These are phyloP conservation scores for Daldinia concentrica DNA, from an alignment of 495 filamentous ascomycete species.

Conservation along the genomic window DNA sequence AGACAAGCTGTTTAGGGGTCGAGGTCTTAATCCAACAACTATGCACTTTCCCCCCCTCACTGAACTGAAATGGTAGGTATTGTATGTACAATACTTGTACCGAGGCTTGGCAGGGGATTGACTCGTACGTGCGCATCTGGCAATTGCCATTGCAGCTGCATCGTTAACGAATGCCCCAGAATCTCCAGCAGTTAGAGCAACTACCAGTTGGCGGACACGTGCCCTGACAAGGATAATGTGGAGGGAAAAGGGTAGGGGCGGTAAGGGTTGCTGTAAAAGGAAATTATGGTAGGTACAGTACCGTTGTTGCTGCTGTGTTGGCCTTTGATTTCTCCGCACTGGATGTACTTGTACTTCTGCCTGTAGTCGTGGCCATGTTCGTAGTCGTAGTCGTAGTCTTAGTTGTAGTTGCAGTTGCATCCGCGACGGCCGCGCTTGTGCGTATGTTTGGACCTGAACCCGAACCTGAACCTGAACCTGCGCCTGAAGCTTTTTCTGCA, in stretches of 20 bases:
- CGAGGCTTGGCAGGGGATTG: conserved; percentile 3
- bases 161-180: conserved; percentile 10
- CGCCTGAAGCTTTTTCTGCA: neutral
- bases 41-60: conserved; percentile 16
- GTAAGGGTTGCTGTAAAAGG: conserved; percentile 38
- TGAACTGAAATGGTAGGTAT: neutral
- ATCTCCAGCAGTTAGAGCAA: neutral
- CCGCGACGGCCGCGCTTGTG: conserved; percentile 9
- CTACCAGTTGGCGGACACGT: conserved; percentile 20
- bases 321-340: conserved; percentile 29
- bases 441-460: neutral
- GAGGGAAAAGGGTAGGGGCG: conserved; percentile 19
- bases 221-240: conserved; percentile 18
- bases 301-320: conserved; percentile 25
- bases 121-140: conserved; percentile 13
- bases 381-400: neutral
- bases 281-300: conserved; percentile 38
- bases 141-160: conserved; percentile 18
- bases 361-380: neutral
- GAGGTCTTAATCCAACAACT: conserved; percentile 25
- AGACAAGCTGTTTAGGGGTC: conserved; percentile 35
- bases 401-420: conserved; percentile 1
- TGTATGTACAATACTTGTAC: neutral
- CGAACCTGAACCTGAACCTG: conserved; percentile 1
- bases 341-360: conserved; percentile 16